A percentile compares a stretch with the other conserved stretches of the same genome.
phyloP scores from a whole-genome alignment of 2,329 filamentous ascomycete species.

The Alternaria gaisen region DNA sequence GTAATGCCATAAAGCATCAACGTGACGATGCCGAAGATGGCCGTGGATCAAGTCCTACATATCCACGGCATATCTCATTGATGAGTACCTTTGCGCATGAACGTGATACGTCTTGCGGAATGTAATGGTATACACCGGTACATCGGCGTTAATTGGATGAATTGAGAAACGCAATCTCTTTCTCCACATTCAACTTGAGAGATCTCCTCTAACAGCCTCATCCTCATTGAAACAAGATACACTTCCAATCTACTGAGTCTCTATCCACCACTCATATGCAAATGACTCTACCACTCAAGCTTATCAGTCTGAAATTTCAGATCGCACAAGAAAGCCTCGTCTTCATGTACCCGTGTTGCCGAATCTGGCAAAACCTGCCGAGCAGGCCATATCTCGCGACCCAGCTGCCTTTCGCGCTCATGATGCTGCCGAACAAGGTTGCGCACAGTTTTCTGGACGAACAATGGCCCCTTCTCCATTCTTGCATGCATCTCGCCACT shows the following conservation, averaged over 20 bases:
- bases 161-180: no score
- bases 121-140: no score
- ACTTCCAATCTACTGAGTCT: no score
- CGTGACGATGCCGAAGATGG: background rate
- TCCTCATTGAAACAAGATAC: no score
- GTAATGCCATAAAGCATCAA: background rate
- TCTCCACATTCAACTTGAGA: no score
- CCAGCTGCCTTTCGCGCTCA: background rate
- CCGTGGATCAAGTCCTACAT: background rate
- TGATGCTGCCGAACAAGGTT: background rate
- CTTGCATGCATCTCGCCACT: background rate
- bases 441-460: background rate
- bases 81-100: no score
- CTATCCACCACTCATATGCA: no score
- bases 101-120: no score
- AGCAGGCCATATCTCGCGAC: background rate
- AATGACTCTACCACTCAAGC: background rate
- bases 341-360: background rate
- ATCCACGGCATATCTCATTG: no score
- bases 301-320: background rate
- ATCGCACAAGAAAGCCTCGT: background rate
- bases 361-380: background rate
- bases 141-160: no score
- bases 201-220: no score
- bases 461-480: background rate